These are phyloP conservation scores for Acanthamoeba healyi DNA, from an alignment of 208 protist genomes.

Conservation along the genomic window DNA sequence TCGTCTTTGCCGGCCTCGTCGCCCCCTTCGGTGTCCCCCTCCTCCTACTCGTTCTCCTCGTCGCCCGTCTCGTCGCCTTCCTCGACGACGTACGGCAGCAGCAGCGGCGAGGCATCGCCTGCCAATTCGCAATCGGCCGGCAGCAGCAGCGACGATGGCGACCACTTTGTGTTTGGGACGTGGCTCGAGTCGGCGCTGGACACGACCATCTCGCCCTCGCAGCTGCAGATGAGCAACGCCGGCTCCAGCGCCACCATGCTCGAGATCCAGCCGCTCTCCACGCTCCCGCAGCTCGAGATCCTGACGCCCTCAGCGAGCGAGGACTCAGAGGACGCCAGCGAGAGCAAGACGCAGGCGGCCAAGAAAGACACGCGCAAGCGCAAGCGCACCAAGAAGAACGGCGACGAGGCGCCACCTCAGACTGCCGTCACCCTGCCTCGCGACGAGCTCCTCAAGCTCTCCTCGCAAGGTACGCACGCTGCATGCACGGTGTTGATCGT, in stretches of 20 bases:
- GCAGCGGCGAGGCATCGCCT: neutral
- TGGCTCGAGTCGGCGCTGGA: neutral
- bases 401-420: neutral
- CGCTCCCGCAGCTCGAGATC: neutral
- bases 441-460: constrained; percentile 35
- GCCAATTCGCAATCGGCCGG: neutral
- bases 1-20: neutral
- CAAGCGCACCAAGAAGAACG: constrained; percentile 28
- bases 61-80: constrained; percentile 9
- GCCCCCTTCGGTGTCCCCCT: neutral
- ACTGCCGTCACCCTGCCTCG: constrained; percentile 21
- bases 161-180: neutral
- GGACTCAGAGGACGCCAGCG: neutral
- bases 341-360: neutral
- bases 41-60: neutral
- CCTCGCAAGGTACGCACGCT: neutral
- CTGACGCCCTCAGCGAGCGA: neutral
- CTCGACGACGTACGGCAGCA: neutral
- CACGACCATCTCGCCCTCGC: constrained; percentile 5
- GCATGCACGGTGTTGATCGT: neutral
- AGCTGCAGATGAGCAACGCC: constrained; percentile 5
- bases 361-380: constrained; percentile 45
- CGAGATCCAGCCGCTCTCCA: neutral
- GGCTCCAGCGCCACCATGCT: no score
- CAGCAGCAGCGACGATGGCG: neutral